A percentile compares a stretch with the other conserved stretches of the same genome.
Conservation (phyloP, 106 monocot species). For the Iris macrosiphon region DNA sequence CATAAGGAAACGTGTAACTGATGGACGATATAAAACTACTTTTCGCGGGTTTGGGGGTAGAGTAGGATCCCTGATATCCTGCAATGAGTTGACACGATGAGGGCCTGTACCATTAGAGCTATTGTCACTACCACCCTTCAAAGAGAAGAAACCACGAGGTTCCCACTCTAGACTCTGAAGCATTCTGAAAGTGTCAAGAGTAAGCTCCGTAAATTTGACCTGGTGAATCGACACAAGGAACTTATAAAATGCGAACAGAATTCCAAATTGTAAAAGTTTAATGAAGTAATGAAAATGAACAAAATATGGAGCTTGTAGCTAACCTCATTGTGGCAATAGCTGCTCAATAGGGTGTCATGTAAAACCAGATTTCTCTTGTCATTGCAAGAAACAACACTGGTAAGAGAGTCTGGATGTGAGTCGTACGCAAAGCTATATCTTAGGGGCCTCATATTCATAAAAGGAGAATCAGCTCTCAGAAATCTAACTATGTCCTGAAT, state of each 20-base stretch:
- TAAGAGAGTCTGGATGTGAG: constrained; percentile 52
- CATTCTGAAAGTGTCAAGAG: constrained; percentile 86
- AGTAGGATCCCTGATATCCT: constrained; percentile 73
- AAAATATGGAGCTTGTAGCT: neutral
- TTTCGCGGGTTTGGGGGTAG: constrained; percentile 78
- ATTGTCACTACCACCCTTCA: constrained; percentile 23
- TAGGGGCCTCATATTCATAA: constrained; percentile 89
- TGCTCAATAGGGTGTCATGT: constrained; percentile 58
- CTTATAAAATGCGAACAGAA: too few relatives aligned
- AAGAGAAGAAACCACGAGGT: constrained; percentile 71
- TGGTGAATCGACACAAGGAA: constrained; percentile 15
- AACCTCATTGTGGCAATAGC: constrained; percentile 82
- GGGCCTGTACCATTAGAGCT: constrained; percentile 26
- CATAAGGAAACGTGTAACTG: constrained; percentile 52
- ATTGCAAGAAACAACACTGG: constrained; percentile 12
- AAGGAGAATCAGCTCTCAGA: constrained; percentile 67
- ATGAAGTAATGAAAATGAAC: too few relatives aligned
- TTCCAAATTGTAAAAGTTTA: too few relatives aligned
- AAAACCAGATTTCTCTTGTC: constrained; percentile 36
- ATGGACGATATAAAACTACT: constrained; percentile 52
- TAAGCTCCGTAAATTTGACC: constrained; percentile 85
- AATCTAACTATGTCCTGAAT: constrained; percentile 73
- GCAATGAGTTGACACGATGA: constrained; percentile 41
- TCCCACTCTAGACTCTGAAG: constrained; percentile 96
- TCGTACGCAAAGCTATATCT: constrained; percentile 84